Evolutionary conservation across 2,329 filamentous ascomycete species (phyloP).

Genomic region (Calonectria fujianensis): DNA sequence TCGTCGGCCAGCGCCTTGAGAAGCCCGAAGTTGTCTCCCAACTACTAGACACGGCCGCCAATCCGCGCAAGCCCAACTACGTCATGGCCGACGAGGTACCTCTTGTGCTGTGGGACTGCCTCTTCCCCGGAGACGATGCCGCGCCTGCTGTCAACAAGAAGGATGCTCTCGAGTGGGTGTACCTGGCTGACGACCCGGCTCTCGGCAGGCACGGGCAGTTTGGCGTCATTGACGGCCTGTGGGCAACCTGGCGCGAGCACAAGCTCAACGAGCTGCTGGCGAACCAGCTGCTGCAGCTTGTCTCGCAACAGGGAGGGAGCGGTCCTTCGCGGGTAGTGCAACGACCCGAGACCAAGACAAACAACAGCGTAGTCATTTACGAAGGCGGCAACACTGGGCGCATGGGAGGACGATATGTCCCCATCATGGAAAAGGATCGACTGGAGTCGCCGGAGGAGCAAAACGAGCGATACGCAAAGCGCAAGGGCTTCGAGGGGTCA

Average conservation of each 20-base stretch:
- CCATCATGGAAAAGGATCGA: constrained; percentile 70
- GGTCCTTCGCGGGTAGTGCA: constrained; percentile 44
- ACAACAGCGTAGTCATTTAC: constrained; percentile 64
- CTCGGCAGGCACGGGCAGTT: constrained; percentile 77
- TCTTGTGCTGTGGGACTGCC: constrained; percentile 95
- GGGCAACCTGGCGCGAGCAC: constrained; percentile 86
- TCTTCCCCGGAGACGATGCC: constrained; percentile 78
- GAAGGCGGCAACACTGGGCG: constrained; percentile 73
- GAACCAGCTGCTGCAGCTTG: constrained; percentile 81
- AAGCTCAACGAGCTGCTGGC: constrained; percentile 95
- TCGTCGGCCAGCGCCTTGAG: constrained; percentile 92
- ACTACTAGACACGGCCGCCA: constrained; percentile 82
- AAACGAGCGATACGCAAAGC: constrained; percentile 77
- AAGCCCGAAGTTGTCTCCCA: constrained; percentile 81
- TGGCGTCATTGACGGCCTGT: constrained; percentile 84
- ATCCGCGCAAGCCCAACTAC: constrained; percentile 88
- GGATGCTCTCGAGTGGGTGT: constrained; percentile 85
- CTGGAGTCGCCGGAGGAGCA: constrained; percentile 72
- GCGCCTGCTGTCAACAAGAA: constrained; percentile 56
- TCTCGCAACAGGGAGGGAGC: constrained; percentile 64
- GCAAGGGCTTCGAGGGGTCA: constrained; percentile 73
- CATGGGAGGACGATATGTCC: constrained; percentile 72
- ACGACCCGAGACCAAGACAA: constrained; percentile 40
- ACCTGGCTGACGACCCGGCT: constrained; percentile 80
- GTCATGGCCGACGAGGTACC: constrained; percentile 93